These are phyloP conservation scores for Hypomontagnella submonticulosa DNA, from an alignment of 495 filamentous ascomycete species.

Conservation along the genomic window DNA sequence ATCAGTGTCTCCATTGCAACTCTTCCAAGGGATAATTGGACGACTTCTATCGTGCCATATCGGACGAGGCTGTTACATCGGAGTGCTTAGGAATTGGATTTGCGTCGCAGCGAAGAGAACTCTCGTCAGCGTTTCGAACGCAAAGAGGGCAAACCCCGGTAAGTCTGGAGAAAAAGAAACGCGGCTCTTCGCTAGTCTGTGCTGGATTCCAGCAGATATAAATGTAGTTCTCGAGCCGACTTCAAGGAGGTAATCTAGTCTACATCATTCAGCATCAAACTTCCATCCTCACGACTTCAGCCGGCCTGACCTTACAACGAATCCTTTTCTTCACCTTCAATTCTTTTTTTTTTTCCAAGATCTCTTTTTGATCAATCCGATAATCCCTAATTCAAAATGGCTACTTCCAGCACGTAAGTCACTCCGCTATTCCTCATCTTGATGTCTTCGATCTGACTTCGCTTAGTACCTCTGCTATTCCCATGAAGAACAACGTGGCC, in stretches of 20 bases:
- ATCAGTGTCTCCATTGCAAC: constrained; percentile 29
- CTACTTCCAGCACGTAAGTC: constrained; percentile 44
- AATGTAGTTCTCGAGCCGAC: background rate
- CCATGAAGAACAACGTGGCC: constrained; percentile 46
- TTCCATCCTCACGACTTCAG: constrained; percentile 39
- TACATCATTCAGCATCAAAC: constrained; percentile 39
- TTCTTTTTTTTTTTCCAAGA: constrained; percentile 33
- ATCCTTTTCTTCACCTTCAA: constrained; percentile 6
- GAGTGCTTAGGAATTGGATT: constrained; percentile 27
- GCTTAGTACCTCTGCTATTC: constrained; percentile 36
- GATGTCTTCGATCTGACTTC: constrained; percentile 11
- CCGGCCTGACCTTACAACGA: constrained; percentile 38
- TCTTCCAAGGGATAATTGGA: constrained; percentile 34
- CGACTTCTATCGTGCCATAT: constrained; percentile 47
- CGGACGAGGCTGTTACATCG: constrained; percentile 45
- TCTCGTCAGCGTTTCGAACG: constrained; percentile 29
- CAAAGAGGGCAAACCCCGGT: constrained; percentile 5
- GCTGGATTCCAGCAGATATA: constrained; percentile 25
- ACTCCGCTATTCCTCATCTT: background rate
- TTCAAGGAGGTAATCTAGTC: background rate
- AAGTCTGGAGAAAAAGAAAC: constrained; percentile 33
- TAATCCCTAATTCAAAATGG: constrained; percentile 40
- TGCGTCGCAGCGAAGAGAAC: constrained; percentile 39
- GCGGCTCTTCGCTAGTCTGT: constrained; percentile 14
- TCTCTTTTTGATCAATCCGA: constrained; percentile 31